Conservation (phyloP, 2,329 filamentous ascomycete species). For the Fonsecaea pedrosoi region DNA sequence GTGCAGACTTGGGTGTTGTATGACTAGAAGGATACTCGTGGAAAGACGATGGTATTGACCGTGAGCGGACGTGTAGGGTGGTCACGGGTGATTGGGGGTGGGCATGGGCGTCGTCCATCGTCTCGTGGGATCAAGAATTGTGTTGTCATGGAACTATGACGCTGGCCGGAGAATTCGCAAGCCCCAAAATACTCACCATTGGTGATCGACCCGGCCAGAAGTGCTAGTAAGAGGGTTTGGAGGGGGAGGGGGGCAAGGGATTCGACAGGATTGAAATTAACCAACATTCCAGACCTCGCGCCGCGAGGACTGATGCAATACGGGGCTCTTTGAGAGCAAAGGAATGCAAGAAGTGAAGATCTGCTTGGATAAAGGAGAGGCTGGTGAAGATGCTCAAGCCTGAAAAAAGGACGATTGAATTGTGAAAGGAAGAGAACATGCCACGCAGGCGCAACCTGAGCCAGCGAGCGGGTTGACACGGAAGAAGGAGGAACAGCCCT, state of each 20-base stretch:
- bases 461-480: neutral
- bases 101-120: constrained; percentile 34
- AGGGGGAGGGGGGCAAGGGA: constrained; percentile 22
- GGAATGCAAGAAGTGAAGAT: constrained; percentile 31
- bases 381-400: neutral
- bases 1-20: constrained; percentile 30
- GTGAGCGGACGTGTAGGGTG: constrained; percentile 26
- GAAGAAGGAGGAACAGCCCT: constrained; percentile 10
- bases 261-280: constrained; percentile 28
- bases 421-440: neutral
- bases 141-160: constrained; percentile 27
- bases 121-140: constrained; percentile 20
- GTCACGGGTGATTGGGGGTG: constrained; percentile 29
- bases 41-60: constrained; percentile 28
- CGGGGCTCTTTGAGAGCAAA: constrained; percentile 27
- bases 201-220: constrained; percentile 10
- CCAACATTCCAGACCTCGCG: constrained; percentile 34
- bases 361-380: constrained; percentile 2
- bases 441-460: constrained; percentile 2
- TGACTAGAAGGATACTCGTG: constrained; percentile 22
- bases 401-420: neutral
- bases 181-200: constrained; percentile 28
- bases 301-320: constrained; percentile 33
- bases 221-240: constrained; percentile 8
- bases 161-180: constrained; percentile 23